Percentiles rank a stretch among this genome's conserved stretches.
phyloP scores from a whole-genome alignment of 78 protist species.

The Speleostelium caveatum region DNA sequence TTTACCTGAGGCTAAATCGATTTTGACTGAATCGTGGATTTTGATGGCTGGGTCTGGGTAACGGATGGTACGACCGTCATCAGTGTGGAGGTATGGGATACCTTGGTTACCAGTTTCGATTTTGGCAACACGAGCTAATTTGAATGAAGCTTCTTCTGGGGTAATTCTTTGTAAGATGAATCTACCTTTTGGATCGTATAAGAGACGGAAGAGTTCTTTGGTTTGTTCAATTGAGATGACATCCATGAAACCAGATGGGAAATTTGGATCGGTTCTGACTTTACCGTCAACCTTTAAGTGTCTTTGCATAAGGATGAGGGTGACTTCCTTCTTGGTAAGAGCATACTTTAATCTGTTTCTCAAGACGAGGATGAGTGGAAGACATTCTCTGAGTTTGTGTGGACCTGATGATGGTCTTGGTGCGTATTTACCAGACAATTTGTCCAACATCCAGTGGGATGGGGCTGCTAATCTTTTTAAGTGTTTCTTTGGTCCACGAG shows the following conservation, averaged over 20 bases:
- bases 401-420: slow-evolving; percentile 98
- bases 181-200: slow-evolving; percentile 99
- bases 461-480: slow-evolving; percentile 99
- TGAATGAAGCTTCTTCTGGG: slow-evolving; percentile 95
- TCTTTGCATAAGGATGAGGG: slow-evolving; percentile 94
- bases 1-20: slow-evolving; percentile 91
- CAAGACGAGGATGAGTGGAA: slow-evolving; percentile 97
- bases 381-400: slow-evolving; percentile 99
- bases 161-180: slow-evolving; percentile 95
- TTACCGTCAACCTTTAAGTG: slow-evolving; percentile 97
- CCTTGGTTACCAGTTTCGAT: slow-evolving; percentile 85
- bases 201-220: slow-evolving; percentile 98
- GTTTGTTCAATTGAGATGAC: slow-evolving; percentile 96
- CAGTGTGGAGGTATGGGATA: slow-evolving; percentile 97
- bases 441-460: slow-evolving; percentile 99
- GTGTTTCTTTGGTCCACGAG: slow-evolving; percentile 98
- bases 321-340: slow-evolving; percentile 96
- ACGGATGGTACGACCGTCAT: slow-evolving; percentile 99
- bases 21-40: slow-evolving; percentile 95
- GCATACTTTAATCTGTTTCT: slow-evolving; percentile 99
- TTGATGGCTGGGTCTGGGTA: slow-evolving; percentile 97
- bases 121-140: slow-evolving; percentile 93
- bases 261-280: slow-evolving; percentile 97
- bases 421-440: slow-evolving; percentile 97
- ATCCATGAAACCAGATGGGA: slow-evolving; percentile 99